Evolutionary conservation across 2,329 filamentous ascomycete species (phyloP).

Genomic region (Cladosporium austrohemisphaericum): DNA sequence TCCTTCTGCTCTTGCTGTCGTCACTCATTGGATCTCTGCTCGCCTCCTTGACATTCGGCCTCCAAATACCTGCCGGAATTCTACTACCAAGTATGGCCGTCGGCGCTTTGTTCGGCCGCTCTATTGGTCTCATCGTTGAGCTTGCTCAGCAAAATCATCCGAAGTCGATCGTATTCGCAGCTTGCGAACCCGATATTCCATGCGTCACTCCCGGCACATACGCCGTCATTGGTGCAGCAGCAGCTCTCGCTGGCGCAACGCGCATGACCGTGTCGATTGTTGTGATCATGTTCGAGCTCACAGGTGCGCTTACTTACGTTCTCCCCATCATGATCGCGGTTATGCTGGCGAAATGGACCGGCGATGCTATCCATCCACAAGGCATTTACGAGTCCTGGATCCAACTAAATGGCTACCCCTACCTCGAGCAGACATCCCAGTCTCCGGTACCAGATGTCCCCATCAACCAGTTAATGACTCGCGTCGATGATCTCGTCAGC

Average conservation of each 20-base stretch:
- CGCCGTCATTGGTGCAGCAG: slow-evolving; percentile 91
- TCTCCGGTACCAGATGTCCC: slow-evolving; percentile 73
- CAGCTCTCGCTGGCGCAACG: slow-evolving; percentile 88
- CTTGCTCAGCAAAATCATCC: slow-evolving; percentile 80
- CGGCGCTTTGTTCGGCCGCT: slow-evolving; percentile 83
- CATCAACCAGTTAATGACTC: slow-evolving; percentile 86
- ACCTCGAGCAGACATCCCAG: slow-evolving; percentile 87
- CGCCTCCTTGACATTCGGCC: slow-evolving; percentile 82
- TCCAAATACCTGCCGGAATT: slow-evolving; percentile 92
- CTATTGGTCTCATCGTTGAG: slow-evolving; percentile 83
- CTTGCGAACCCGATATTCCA: slow-evolving; percentile 75
- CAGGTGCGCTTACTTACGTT: slow-evolving; percentile 90
- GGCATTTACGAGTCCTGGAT: slow-evolving; percentile 99
- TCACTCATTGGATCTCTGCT: slow-evolving; percentile 80
- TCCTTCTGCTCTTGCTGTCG: slow-evolving; percentile 77
- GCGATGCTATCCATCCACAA: slow-evolving; percentile 85
- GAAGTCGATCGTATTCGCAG: slow-evolving; percentile 69
- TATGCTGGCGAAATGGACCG: slow-evolving; percentile 97
- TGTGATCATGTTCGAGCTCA: slow-evolving; percentile 99
- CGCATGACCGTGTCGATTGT: slow-evolving; percentile 97
- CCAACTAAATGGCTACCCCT: slow-evolving; percentile 90
- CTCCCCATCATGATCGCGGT: slow-evolving; percentile 98
- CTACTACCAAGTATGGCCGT: slow-evolving; percentile 96
- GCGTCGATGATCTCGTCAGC: slow-evolving; percentile 82
- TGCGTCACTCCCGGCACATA: slow-evolving; percentile 95